These are phyloP conservation scores for Aspergillus pseudoglaucus DNA, from an alignment of 2,329 filamentous ascomycete genomes.

Conservation along the genomic window DNA sequence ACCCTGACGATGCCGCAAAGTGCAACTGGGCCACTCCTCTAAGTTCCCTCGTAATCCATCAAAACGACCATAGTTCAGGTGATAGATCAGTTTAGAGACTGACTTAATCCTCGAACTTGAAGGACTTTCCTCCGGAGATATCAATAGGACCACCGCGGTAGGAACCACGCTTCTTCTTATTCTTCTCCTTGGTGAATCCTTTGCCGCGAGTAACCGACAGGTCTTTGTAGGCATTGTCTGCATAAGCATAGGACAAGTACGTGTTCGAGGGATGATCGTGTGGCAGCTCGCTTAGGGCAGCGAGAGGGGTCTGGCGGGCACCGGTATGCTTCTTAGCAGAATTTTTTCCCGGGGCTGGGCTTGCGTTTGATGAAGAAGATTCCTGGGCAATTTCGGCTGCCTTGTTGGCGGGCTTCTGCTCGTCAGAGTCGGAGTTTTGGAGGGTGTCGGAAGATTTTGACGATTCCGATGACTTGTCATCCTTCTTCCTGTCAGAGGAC, in stretches of 20 bases:
- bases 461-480: conserved; percentile 11
- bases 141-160: conserved; percentile 89
- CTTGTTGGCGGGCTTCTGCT: conserved; percentile 16
- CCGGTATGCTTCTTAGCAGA: conserved; percentile 37
- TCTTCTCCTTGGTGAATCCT: conserved; percentile 99
- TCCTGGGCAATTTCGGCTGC: conserved; percentile 16
- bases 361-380: conserved; percentile 49
- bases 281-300: conserved; percentile 64
- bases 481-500: conserved; percentile 20
- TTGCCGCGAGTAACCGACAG: conserved; percentile 88
- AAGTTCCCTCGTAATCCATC: conserved; percentile 6
- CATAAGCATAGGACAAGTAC: conserved; percentile 80
- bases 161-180: conserved; percentile 90
- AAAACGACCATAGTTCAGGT: not conserved
- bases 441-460: conserved; percentile 25
- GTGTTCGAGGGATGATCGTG: conserved; percentile 70
- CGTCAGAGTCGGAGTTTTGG: conserved; percentile 19
- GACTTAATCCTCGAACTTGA: conserved; percentile 85
- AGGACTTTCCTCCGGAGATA: conserved; percentile 69
- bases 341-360: conserved; percentile 31
- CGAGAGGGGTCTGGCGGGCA: conserved; percentile 64
- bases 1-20: not conserved
- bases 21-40: not conserved
- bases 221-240: conserved; percentile 79
- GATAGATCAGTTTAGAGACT: not conserved